Base-by-base conservation (phyloP, 495 filamentous ascomycete genomes). In the Lasiosphaeria ovina region DNA sequence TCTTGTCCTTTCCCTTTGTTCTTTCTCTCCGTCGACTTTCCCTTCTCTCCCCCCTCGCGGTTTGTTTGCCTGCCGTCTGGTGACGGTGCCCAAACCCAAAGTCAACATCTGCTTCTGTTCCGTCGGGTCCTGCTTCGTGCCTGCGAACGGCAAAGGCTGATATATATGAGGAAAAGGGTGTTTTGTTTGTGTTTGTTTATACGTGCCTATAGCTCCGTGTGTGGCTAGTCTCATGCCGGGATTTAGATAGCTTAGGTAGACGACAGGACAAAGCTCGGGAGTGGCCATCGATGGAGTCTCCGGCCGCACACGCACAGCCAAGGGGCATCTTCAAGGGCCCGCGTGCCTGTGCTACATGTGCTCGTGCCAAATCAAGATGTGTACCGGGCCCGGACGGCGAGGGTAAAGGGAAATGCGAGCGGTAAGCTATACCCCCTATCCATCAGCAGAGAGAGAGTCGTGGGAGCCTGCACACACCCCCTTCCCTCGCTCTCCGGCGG, bases 321-420 rank as follows among this genome's bases (percentile, higher is more conserved):
- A 56, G 33, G 9, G 40, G 42, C 52, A 55, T 14, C 38, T 9
- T 42, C 6, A 68, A 68, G 53, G 66, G 66, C n/a, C 66, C 66
- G 14, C 57, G 66, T 31, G 66, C 66, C 14, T 68, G 66, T 50
- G 57, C 59, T 2, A 68, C 66, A 4, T 68, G 66, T 58, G 66
- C 66, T 12, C 60, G 54, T 12, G 66, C 66, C 8, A 68, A 68
- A 58, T 62, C 62, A 40, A 59, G 62, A 49, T 68, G 66, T 44
- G 54, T 65, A 8, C 57, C 66, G 7, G 66, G 66, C 24, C 62
- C 62, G 2, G 54, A 24, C 8, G 52, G 59, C 24, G 1, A 24
- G 31, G 49, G 42, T 40, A 40, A 24, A 48, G 54, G 54, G 32
- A 68, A 65, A 40, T 68, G 66, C 54, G 66, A 68, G 32, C 54